Evolutionary conservation across 163 green algal species (phyloP), one percentile per base, ranked within the genome.

Genomic region (Prototheca wickerhamii): DNA sequence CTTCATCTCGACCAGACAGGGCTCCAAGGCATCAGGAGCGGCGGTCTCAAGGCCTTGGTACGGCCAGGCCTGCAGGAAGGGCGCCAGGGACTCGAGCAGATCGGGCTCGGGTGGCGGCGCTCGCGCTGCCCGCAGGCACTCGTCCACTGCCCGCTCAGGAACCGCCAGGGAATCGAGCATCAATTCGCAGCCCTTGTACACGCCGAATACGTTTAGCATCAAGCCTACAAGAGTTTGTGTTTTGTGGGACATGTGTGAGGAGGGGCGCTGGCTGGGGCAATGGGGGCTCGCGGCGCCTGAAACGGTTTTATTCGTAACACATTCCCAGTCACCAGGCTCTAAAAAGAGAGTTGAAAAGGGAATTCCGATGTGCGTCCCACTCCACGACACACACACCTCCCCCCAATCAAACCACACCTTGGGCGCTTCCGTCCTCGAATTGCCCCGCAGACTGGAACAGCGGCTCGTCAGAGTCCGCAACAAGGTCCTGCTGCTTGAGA

Each of bases 361-460:
- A 15, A 44, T n/a, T n/a, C n/a, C n/a, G n/a, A n/a, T n/a, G n/a
- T n/a, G n/a, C n/a, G 10, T 21, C 15, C 37, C 37, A 44, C 10
- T 10, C 15, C 37, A 44, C 37, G 37, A 44, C 15, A 15, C 37
- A 10, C 37, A 44, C 15, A 15, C 10, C 10, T 15, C 37, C 15
- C 10, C 37, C 37, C 37, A 33, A 25, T 26, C 4, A 50, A n/a
- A 33, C n/a, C 71, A 26, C 60, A 82, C 76, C 76, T 64, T 63
- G 71, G 29, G 85, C 80, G 17, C 87, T 86, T 55, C 87, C 87
- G 63, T 89, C 84, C 60, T 95, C 88, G 67, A 97, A 96, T 64
- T 96, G 82, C 2, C 85, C 85, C 3, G 84, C 91, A 0, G 84
- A 96, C 43, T 88, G 78, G 74, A 97, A 97, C 35, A 96, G 80